Evolutionary conservation across 768 basidiomycete genomes (phyloP).

Genomic region (Leccinum fibrillosum): DNA sequence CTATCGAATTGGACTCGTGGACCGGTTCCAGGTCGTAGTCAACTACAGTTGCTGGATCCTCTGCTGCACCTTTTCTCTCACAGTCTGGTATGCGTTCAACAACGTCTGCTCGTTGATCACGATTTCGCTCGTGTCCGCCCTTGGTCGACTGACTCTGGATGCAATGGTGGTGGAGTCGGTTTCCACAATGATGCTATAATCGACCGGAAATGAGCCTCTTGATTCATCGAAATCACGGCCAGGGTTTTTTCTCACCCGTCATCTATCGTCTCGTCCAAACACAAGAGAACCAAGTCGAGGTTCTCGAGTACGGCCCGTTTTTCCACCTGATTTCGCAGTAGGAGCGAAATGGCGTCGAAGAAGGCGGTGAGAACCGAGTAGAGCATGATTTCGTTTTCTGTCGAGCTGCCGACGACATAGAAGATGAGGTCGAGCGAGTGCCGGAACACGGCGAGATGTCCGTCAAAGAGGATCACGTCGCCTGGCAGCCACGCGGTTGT

Average conservation of each 20-base stretch:
- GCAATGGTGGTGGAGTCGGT: conserved; percentile 96
- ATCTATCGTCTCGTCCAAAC: conserved; percentile 95
- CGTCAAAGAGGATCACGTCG: conserved; percentile 91
- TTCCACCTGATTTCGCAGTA: conserved; percentile 90
- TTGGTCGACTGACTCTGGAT: conserved; percentile 87
- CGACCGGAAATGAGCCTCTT: conserved; percentile 10
- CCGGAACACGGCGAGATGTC: conserved; percentile 88
- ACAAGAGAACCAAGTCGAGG: conserved; percentile 86
- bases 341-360: conserved; percentile 78
- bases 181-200: conserved; percentile 85
- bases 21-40: background rate
- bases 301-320: conserved; percentile 94
- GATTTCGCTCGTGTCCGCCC: conserved; percentile 92
- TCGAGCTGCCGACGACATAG: conserved; percentile 84
- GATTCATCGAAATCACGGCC: background rate
- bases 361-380: conserved; percentile 80
- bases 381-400: conserved; percentile 96
- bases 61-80: conserved; percentile 82
- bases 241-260: conserved; percentile 70
- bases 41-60: conserved; percentile 72
- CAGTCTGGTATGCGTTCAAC: conserved; percentile 88
- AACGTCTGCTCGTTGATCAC: conserved; percentile 98
- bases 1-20: background rate
- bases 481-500: conserved; percentile 41
- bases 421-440: conserved; percentile 94